Evolutionary conservation across 2,329 filamentous ascomycete species (phyloP).

Genomic region (Verticillium albo-atrum): DNA sequence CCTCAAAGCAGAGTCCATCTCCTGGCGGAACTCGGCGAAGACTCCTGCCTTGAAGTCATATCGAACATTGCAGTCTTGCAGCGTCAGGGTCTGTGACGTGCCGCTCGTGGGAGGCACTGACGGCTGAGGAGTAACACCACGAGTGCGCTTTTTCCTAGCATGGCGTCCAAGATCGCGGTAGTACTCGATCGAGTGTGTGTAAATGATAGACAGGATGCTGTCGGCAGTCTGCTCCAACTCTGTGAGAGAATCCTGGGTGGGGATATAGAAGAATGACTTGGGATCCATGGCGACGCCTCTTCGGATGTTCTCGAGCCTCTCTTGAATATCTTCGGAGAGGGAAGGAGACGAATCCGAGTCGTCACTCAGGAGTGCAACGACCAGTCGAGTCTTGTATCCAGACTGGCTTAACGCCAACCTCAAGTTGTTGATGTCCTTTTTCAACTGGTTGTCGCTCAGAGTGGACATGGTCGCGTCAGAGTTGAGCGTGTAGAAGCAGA

Average conservation of each 20-base stretch:
- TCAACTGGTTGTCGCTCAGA: constrained; percentile 81
- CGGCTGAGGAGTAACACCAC: constrained; percentile 72
- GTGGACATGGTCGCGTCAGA: constrained; percentile 70
- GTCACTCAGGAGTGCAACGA: constrained; percentile 74
- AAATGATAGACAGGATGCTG: constrained; percentile 67
- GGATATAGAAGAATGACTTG: constrained; percentile 81
- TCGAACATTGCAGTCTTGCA: constrained; percentile 85
- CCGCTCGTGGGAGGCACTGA: constrained; percentile 78
- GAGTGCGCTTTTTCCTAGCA: constrained; percentile 78
- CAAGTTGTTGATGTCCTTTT: constrained; percentile 77
- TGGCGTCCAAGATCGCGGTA: constrained; percentile 94
- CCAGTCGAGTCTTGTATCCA: constrained; percentile 73
- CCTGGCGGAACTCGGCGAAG: constrained; percentile 88
- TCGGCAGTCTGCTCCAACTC: constrained; percentile 72
- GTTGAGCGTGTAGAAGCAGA: constrained; percentile 76
- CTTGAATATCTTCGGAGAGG: constrained; percentile 57
- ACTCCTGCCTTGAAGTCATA: constrained; percentile 93
- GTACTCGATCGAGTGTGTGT: constrained; percentile 76
- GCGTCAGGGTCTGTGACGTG: constrained; percentile 79
- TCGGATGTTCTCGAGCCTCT: constrained; percentile 75
- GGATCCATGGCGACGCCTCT: constrained; percentile 75
- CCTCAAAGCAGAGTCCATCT: constrained; percentile 81
- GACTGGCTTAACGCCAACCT: constrained; percentile 63
- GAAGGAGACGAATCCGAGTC: constrained; percentile 40
- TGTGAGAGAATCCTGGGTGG: constrained; percentile 63